Conservation (phyloP, 805 yeast species). For the Babjeviella inositovora region DNA sequence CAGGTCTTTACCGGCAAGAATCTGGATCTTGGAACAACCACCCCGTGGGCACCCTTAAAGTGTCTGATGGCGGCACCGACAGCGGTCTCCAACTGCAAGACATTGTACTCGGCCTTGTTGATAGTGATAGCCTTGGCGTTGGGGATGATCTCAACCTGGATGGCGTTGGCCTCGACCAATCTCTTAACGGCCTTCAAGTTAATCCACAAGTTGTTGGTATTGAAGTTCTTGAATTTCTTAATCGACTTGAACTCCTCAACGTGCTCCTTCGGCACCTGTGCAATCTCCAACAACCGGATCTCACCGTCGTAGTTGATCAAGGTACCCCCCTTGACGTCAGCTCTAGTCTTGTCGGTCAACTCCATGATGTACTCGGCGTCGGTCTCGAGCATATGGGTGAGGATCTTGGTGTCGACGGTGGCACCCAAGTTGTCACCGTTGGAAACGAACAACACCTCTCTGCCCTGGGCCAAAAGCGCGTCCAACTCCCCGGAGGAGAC, state of each 20-base stretch:
- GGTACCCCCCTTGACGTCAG: slow-evolving; percentile 99
- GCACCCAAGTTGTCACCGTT: slow-evolving; percentile 99
- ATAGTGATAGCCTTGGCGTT: slow-evolving; percentile 66
- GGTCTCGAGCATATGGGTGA: slow-evolving; percentile 85
- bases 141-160: slow-evolving; percentile 91
- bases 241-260: slow-evolving; percentile 96
- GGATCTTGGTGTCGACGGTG: slow-evolving; percentile 81
- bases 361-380: slow-evolving; percentile 96
- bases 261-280: slow-evolving; percentile 97
- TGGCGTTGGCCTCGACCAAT: slow-evolving; percentile 67
- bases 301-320: slow-evolving; percentile 90
- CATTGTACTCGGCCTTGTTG: slow-evolving; percentile 52
- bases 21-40: slow-evolving; percentile 94
- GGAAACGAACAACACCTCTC: slow-evolving; percentile 88
- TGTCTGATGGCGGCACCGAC: slow-evolving; percentile 98
- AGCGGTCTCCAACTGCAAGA: slow-evolving; percentile 93
- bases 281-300: slow-evolving; percentile 88
- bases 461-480: slow-evolving; percentile 77
- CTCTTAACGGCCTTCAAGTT: slow-evolving; percentile 89
- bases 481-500: slow-evolving; percentile 87
- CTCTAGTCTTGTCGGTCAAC: slow-evolving; percentile 95
- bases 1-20: slow-evolving; percentile 97
- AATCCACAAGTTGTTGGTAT: slow-evolving; percentile 97
- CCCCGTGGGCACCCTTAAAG: slow-evolving; percentile 91
- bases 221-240: slow-evolving; percentile 95